Evolutionary conservation across 179 eudicot genomes (phyloP), one percentile per base, ranked within the genome.

Genomic region (Corrigiola litoralis): DNA sequence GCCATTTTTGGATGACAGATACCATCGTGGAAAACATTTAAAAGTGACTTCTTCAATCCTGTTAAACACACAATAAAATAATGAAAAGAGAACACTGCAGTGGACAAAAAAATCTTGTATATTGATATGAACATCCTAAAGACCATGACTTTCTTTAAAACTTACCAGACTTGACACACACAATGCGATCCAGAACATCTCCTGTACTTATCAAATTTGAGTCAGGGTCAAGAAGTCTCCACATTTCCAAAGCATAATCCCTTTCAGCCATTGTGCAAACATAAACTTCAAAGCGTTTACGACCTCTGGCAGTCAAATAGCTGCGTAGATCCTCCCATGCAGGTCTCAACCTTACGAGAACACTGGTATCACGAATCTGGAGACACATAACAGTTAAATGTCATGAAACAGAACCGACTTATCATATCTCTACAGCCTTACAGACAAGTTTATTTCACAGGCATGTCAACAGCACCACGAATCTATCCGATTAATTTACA

Each of bases 211-310:
- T 95, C 79, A 95, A 81, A 65, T 87, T 88, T 54, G 92, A 82
- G 64, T 86, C 97, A 10, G 97, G 99, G 81, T 95, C 99, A 65
- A 95, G 96, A 81, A 91, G 97, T 71, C 97, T 81, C 99, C 99
- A 95, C 99, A 94, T 94, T 81, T 94, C 99, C 74, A 94, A 74
- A 57, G 99, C 99, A 83, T 95, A 95, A 66, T 95, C 99, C 71
- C 96, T 88, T 84, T 95, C 99, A 65, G 99, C 99, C 97, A 91
- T 85, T 24, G 99, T 95, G 80, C 99, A 95, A 73, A 91, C 97
- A 78, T 77, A 95, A 68, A 95, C 99, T 73, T 95, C 99, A 80
- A 95, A 95, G 38, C 99, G 86, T 71, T 88, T 91, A 57, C 97
- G 84, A 31, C 95, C 95, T 85, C 86, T 84, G 16, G 95, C 90